Evolutionary conservation across 495 filamentous ascomycete genomes (phyloP).

Genomic region (Xylaria grammica): DNA sequence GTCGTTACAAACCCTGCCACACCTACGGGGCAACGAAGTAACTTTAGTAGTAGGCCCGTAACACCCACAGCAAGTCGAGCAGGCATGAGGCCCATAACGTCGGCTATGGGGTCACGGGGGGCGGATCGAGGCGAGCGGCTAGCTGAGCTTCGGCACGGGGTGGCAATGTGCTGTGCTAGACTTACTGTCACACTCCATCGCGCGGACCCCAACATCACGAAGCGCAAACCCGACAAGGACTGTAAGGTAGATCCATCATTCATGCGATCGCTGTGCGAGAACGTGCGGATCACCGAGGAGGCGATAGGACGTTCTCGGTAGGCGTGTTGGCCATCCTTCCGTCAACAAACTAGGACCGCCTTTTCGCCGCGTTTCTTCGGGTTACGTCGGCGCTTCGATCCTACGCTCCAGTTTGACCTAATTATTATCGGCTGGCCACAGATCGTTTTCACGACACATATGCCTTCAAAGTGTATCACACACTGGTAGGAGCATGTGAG

Average conservation of each 20-base stretch:
- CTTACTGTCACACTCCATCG: constrained; percentile 46
- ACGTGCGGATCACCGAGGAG: constrained; percentile 48
- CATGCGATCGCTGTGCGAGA: constrained; percentile 49
- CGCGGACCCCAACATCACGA: constrained; percentile 22
- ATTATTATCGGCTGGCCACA: too few relatives aligned
- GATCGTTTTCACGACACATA: neutral
- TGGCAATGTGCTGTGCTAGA: constrained; percentile 44
- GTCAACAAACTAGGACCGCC: too few relatives aligned
- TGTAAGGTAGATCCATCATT: constrained; percentile 40
- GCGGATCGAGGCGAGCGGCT: constrained; percentile 31
- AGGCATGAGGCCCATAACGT: constrained; percentile 25
- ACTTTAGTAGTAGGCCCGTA: constrained; percentile 3
- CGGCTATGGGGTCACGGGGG: constrained; percentile 14
- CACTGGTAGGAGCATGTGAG: too few relatives aligned
- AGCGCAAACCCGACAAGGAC: constrained; percentile 20
- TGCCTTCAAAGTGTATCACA: too few relatives aligned
- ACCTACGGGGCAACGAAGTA: neutral
- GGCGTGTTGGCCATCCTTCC: too few relatives aligned
- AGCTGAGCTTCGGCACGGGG: constrained; percentile 40
- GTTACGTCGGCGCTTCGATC: too few relatives aligned
- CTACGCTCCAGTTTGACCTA: too few relatives aligned
- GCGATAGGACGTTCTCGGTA: constrained; percentile 8
- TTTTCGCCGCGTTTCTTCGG: too few relatives aligned
- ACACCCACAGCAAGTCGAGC: constrained; percentile 19
- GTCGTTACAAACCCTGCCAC: neutral